Evolutionary conservation across 495 filamentous ascomycete genomes (phyloP), one percentile per base, ranked within the genome.

Genomic region (Poronia punctata): DNA sequence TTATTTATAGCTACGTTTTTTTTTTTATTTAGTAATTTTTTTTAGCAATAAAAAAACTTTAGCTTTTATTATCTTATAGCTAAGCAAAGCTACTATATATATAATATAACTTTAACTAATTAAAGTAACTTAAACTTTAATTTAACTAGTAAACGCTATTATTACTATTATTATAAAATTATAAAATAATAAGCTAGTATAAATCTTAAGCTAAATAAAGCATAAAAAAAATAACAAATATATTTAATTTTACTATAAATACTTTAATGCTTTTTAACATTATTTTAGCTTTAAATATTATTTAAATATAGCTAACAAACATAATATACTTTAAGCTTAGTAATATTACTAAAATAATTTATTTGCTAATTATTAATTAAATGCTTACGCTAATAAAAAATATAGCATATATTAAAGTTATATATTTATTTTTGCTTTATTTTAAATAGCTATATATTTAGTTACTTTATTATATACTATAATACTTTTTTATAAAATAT

Each of bases 41-140:
- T 25, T 15, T 25, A 39, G 11, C 37, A 39, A 16, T 25, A 39
- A 10, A 15, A 19, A 3, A 39, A 39, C 15, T 28, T 25, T 7
- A 25, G 37, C 5, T 39, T 26, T 15, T n/a, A 14, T 11, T 19
- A 25, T 29, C 22, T 18, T n/a, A 29, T 25, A 2, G 37, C 37
- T 11, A 39, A 39, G 7, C 22, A 39, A 20, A 25, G 37, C 22
- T 39, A 25, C 24, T 25, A 25, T 4, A 39, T 26, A 14, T 39
- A 25, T 22, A 25, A 39, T 7, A 18, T 39, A 12, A 19, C 25
- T 2, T 19, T 26, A 12, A 18, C 22, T 11, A 17, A 29, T 3
- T 12, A 25, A 14, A 25, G 24, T 18, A 18, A 39, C 37, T 15
- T 39, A 1, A 16, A 26, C 3, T 39, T 39, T 17, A 25, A 39